A percentile compares a stretch with the other conserved stretches of the same genome.
Evolutionary conservation across 2,329 filamentous ascomycete species (phyloP).

Genomic region (Xenoacremonium recifei): DNA sequence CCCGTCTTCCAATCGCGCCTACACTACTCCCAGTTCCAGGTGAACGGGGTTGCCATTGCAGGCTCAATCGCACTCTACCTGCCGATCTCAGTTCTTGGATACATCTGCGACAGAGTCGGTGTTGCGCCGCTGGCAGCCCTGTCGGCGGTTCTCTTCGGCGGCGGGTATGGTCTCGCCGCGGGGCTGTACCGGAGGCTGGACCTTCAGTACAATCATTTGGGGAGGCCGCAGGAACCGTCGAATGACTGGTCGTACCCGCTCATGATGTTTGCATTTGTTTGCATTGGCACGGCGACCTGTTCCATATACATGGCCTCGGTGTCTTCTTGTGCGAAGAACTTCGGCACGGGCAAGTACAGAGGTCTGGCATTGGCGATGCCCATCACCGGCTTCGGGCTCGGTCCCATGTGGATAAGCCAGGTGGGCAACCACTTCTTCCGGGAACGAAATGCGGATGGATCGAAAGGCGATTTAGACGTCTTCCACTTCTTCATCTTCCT

Average conservation of each 20-base stretch:
- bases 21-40: constrained; percentile 85
- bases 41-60: constrained; percentile 85
- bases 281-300: constrained; percentile 79
- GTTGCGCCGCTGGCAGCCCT: constrained; percentile 74
- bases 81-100: constrained; percentile 86
- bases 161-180: constrained; percentile 82
- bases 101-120: constrained; percentile 85
- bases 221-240: constrained; percentile 38
- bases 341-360: constrained; percentile 82
- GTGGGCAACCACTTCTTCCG: constrained; percentile 76
- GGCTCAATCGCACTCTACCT: constrained; percentile 89
- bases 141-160: constrained; percentile 71
- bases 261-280: constrained; percentile 84
- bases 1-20: constrained; percentile 84
- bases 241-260: constrained; percentile 68
- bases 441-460: constrained; percentile 64
- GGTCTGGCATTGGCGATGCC: constrained; percentile 87
- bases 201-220: constrained; percentile 43
- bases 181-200: constrained; percentile 62
- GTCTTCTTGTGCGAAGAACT: constrained; percentile 98
- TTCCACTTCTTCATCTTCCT: constrained; percentile 89
- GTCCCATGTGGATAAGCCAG: constrained; percentile 95
- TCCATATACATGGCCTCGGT: constrained; percentile 88
- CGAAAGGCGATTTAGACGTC: constrained; percentile 65
- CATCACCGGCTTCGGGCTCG: constrained; percentile 89